These are phyloP conservation scores for Rhizoctonia solani DNA, from an alignment of 1,284 basidiomycete genomes.

Conservation along the genomic window DNA sequence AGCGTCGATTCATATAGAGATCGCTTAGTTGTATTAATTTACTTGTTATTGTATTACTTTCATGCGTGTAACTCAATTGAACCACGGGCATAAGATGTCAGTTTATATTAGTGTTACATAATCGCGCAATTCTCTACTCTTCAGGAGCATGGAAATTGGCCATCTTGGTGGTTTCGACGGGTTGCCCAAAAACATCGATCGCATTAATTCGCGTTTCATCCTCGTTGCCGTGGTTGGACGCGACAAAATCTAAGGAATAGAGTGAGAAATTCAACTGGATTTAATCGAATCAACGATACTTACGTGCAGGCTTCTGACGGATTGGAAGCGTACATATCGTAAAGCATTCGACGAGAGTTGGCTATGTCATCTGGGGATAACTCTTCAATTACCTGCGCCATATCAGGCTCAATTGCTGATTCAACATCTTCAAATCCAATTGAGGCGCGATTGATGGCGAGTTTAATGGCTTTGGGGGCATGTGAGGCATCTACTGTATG, in stretches of 20 bases:
- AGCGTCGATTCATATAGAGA: too few relatives aligned
- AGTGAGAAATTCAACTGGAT: not conserved
- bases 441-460: constrained; percentile 67
- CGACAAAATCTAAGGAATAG: constrained; percentile 67
- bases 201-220: constrained; percentile 79
- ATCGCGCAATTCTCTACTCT: not conserved
- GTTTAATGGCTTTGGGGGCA: constrained; percentile 68
- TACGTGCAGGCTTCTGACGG: constrained; percentile 72
- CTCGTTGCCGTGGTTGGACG: constrained; percentile 72
- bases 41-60: too few relatives aligned
- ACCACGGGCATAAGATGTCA: not conserved
- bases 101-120: not conserved
- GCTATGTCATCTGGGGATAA: constrained; percentile 53
- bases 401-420: constrained; percentile 53
- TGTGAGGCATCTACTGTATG: constrained; percentile 55
- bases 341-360: constrained; percentile 47
- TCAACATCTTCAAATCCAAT: constrained; percentile 72
- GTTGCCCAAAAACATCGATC: constrained; percentile 71
- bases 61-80: not conserved
- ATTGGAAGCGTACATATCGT: constrained; percentile 79
- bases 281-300: constrained; percentile 42
- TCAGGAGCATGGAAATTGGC: not conserved
- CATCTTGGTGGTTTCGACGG: constrained; percentile 53
- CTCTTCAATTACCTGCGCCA: constrained; percentile 58
- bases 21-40: too few relatives aligned